phyloP scores from a whole-genome alignment of 441 rosid species.

The Adansonia grandidieri region DNA sequence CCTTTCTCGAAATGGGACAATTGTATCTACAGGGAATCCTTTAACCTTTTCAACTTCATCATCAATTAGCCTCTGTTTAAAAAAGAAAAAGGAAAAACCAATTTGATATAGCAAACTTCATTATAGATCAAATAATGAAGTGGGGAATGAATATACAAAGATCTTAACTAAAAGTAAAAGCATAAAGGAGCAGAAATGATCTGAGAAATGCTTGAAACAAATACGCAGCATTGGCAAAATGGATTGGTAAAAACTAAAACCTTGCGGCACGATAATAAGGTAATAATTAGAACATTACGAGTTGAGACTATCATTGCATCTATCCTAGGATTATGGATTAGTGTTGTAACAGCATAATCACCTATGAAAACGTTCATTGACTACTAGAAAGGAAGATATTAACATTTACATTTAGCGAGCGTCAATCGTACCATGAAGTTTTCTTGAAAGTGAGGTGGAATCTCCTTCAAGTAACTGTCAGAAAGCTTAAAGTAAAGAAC shows the following conservation, averaged over 20 bases:
- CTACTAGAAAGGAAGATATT: neutral
- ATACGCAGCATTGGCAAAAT: neutral
- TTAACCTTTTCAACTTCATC: constrained; percentile 83
- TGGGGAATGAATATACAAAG: neutral
- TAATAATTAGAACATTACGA: neutral
- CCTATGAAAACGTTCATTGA: neutral
- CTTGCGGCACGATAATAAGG: neutral
- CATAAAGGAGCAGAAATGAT: neutral
- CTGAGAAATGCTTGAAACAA: neutral
- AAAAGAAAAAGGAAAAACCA: neutral
- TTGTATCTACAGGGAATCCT: constrained; percentile 73
- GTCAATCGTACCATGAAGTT: constrained; percentile 58
- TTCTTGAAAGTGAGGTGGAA: constrained; percentile 74
- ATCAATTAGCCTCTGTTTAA: constrained; percentile 66
- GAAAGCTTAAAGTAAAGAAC: constrained; percentile 84
- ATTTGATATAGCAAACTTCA: constrained; percentile 8
- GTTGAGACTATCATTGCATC: neutral
- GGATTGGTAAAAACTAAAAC: neutral
- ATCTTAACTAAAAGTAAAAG: constrained; percentile 10
- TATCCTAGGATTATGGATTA: neutral
- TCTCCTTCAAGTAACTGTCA: constrained; percentile 64
- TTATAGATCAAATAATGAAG: constrained; percentile 7
- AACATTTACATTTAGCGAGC: constrained; percentile 16
- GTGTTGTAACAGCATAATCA: neutral
- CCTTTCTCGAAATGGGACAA: constrained; percentile 73